Base-by-base conservation (phyloP, 2,329 filamentous ascomycete species). In the Chaetoscypha palmicola region DNA sequence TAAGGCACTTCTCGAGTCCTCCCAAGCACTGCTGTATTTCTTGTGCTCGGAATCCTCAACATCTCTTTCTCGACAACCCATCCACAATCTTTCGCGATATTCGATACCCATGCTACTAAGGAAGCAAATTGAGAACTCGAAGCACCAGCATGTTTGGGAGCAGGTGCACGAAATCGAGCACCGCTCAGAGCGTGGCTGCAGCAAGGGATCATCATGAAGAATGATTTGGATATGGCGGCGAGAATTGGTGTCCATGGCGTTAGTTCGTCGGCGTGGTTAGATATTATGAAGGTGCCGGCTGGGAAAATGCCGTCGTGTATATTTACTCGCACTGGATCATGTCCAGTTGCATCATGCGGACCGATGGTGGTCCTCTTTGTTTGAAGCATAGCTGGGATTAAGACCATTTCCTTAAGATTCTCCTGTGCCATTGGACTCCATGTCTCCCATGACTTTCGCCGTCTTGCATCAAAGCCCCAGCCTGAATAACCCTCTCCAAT, bases 191-290 rank as follows among this genome's bases (percentile, higher is more conserved):
- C 76, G 66, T 97, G 89, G 52, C 87, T 94, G 68, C 92, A 98
- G 68, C 92, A 98, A 1, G 92, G 92, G 34, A 98, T 95, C 55
- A 86, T 85, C 49, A 98, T 79, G 64, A 96, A 98, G 0, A 89
- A 84, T 9, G 83, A 84, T 2, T 76, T 67, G 0, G 83, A 89
- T 1, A 88, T 68, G 5, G 79, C 77, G 1, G 87, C 90, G 31
- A 98, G 76, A 14, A 97, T 74, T 0, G 92, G 92, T 0, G 92
- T 97, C 92, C 92, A 98, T 0, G 87, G 79, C 0, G 92, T 98
- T 11, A 98, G 74, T 66, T 98, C 90, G 61, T 98, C 92, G 9
- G 91, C 91, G 63, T 98, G 92, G 60, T 98, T 98, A 38, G 89
- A 94, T 51, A 98, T 84, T 57, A 98, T 88, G 64, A 98, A 98